These are phyloP conservation scores for Onygenales sp. DNA, from an alignment of 2,329 filamentous ascomycete species.

Conservation along the genomic window DNA sequence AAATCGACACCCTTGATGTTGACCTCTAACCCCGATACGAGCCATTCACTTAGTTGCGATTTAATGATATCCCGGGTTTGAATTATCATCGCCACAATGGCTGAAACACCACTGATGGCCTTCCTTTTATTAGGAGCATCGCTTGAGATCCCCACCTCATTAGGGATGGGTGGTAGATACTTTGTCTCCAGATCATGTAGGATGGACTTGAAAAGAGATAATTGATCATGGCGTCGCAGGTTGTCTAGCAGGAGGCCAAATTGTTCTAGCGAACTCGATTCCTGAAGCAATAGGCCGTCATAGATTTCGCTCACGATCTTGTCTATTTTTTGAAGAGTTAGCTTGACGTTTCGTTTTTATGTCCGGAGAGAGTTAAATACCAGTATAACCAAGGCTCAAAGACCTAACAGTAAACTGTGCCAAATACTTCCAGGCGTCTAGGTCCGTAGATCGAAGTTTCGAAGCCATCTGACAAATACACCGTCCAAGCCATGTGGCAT, in stretches of 20 bases:
- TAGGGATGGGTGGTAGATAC: conserved; percentile 22
- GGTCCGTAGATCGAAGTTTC: conserved; percentile 30
- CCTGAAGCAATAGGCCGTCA: conserved; percentile 24
- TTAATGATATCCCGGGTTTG: conserved; percentile 40
- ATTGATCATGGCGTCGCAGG: conserved; percentile 41
- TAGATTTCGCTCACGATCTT: conserved; percentile 32
- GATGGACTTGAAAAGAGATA: conserved; percentile 34
- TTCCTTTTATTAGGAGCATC: conserved; percentile 5
- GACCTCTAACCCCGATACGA: conserved; percentile 54
- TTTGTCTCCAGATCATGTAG: conserved; percentile 35
- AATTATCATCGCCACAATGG: conserved; percentile 45
- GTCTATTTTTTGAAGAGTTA: conserved; percentile 22
- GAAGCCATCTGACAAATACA: conserved; percentile 45
- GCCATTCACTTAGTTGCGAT: conserved; percentile 53
- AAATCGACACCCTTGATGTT: conserved; percentile 57
- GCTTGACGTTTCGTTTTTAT: not conserved
- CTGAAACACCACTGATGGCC: conserved; percentile 49
- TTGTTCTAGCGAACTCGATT: conserved; percentile 16
- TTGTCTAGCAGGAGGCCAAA: conserved; percentile 31
- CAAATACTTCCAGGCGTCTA: conserved; percentile 23
- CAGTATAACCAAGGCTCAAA: conserved; percentile 62
- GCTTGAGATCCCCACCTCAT: not conserved
- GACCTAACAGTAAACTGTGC: conserved; percentile 47
- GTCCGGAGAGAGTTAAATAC: conserved; percentile 33
- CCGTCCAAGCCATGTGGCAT: conserved; percentile 60